phyloP scores from a whole-genome alignment of 306 rosid genomes.

The Clitoria ternatea region DNA sequence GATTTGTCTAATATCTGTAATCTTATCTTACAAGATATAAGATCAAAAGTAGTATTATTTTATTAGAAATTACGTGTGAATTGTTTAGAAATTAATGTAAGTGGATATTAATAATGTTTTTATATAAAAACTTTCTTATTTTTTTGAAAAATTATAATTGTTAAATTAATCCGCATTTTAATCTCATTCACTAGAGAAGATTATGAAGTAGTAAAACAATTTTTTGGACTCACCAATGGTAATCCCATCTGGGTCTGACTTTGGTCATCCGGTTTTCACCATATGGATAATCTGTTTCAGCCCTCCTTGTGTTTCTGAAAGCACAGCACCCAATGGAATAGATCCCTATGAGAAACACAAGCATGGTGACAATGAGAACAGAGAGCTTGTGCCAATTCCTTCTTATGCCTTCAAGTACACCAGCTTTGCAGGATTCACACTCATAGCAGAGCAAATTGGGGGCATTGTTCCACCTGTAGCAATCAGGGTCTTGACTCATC shows the following conservation, averaged over 20 bases:
- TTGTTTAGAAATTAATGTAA: too few species aligned
- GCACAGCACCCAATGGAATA: conserved; percentile 93
- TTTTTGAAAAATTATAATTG: too few species aligned
- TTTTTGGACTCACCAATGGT: conserved; percentile 51
- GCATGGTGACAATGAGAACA: conserved; percentile 59
- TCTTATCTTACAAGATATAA: too few species aligned
- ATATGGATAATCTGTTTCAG: conserved; percentile 63
- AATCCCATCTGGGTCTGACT: conserved; percentile 89
- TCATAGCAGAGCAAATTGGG: conserved; percentile 74
- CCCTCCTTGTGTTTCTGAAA: conserved; percentile 68
- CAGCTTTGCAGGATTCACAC: conserved; percentile 93
- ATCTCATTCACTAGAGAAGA: too few species aligned
- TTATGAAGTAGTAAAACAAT: too few species aligned
- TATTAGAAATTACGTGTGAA: too few species aligned
- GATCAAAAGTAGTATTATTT: too few species aligned
- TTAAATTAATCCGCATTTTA: too few species aligned
- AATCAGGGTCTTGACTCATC: conserved; percentile 64
- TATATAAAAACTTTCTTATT: too few species aligned
- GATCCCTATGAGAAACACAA: conserved; percentile 65
- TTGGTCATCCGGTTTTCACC: conserved; percentile 74
- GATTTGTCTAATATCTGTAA: too few species aligned
- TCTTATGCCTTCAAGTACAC: conserved; percentile 70
- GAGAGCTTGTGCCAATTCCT: conserved; percentile 87
- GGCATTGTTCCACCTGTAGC: conserved; percentile 82
- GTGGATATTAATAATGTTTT: too few species aligned